Conservation (phyloP, 1,284 basidiomycete genomes). For the Pseudozyma sp. region DNA sequence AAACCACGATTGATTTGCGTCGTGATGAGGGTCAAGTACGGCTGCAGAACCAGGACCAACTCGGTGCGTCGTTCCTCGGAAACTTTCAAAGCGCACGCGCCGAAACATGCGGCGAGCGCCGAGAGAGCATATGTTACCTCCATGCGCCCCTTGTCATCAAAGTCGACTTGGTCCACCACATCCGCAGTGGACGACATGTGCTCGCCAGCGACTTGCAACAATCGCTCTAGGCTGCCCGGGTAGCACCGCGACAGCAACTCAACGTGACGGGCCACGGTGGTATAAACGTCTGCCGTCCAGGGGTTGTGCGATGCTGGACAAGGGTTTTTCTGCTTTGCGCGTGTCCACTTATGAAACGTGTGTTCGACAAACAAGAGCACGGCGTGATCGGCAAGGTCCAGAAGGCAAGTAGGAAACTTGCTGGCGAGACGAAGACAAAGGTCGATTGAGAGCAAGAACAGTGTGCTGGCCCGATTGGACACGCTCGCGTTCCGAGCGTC, state of each 20-base stretch:
- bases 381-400: constrained; percentile 36
- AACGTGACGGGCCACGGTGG: constrained; percentile 10
- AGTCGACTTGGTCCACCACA: constrained; percentile 7
- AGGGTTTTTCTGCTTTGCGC: constrained; percentile 23
- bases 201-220: constrained; percentile 25
- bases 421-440: constrained; percentile 29
- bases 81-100: constrained; percentile 7
- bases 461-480: constrained; percentile 18
- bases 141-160: background rate
- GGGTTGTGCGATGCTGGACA: constrained; percentile 16
- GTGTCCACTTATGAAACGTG: constrained; percentile 36
- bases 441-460: constrained; percentile 29
- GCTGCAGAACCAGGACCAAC: constrained; percentile 18
- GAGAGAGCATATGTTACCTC: background rate
- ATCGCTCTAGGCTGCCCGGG: constrained; percentile 8
- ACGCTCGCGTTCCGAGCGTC: background rate
- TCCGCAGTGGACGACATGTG: constrained; percentile 29
- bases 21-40: constrained; percentile 23
- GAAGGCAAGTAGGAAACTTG: constrained; percentile 17
- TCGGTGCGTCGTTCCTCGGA: background rate
- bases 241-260: constrained; percentile 20
- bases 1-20: constrained; percentile 14
- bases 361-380: constrained; percentile 30
- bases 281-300: constrained; percentile 19
- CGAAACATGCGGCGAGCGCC: constrained; percentile 22